These are phyloP conservation scores for Pythium chondricola DNA, from an alignment of 352 stramenopile genomes.

Conservation along the genomic window DNA sequence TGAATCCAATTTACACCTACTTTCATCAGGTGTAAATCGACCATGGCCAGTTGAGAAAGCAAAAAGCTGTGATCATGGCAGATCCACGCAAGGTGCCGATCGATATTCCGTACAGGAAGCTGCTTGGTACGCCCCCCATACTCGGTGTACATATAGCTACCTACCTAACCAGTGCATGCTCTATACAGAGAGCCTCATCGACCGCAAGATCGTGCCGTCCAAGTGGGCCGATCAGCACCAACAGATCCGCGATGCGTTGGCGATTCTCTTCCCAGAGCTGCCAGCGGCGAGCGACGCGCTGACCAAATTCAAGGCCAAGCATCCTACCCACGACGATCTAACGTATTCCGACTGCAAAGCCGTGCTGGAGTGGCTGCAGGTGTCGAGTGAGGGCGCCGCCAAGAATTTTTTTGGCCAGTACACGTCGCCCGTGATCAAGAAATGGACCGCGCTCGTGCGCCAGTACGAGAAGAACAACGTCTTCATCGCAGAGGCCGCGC, in stretches of 20 bases:
- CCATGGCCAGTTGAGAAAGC: not conserved
- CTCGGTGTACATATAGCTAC: too few relatives aligned
- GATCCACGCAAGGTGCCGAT: constrained; percentile 63
- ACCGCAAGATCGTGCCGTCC: constrained; percentile 59
- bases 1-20: too few relatives aligned
- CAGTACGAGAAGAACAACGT: constrained; percentile 80
- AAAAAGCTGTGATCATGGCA: constrained; percentile 22
- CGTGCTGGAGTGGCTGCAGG: constrained; percentile 47
- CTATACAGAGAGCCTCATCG: constrained; percentile 54
- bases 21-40: constrained; percentile 4
- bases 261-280: constrained; percentile 43
- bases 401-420: constrained; percentile 84
- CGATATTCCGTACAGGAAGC: constrained; percentile 77
- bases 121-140: constrained; percentile 48
- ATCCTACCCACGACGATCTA: constrained; percentile 45
- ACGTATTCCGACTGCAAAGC: constrained; percentile 79
- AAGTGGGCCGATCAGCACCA: constrained; percentile 70
- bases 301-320: constrained; percentile 37
- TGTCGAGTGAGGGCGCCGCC: constrained; percentile 44
- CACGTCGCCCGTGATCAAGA: constrained; percentile 65
- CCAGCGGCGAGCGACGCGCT: constrained; percentile 38
- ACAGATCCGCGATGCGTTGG: constrained; percentile 51
- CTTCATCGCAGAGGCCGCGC: constrained; percentile 63
- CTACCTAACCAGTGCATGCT: not conserved
- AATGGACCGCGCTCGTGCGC: constrained; percentile 56